These are phyloP conservation scores for Endotrypanum monterogeii DNA, from an alignment of 208 protist genomes.

Conservation along the genomic window DNA sequence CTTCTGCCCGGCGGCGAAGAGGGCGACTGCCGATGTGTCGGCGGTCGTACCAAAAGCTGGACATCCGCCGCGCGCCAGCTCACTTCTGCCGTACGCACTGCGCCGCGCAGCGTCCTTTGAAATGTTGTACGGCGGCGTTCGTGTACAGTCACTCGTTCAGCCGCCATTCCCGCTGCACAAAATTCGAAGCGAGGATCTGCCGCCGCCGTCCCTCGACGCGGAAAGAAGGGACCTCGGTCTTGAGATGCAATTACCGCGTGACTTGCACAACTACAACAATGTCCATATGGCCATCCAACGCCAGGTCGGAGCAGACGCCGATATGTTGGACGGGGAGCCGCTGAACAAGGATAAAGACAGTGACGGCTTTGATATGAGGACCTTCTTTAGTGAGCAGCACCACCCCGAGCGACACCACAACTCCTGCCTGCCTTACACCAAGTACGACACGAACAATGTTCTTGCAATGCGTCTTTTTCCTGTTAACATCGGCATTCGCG, in stretches of 20 bases:
- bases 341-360: background rate
- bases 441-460: slow-evolving; percentile 62
- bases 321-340: slow-evolving; percentile 6
- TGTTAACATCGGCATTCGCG: slow-evolving; percentile 58
- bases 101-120: slow-evolving; percentile 61
- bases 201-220: slow-evolving; percentile 42
- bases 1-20: background rate
- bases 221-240: slow-evolving; percentile 66
- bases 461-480: slow-evolving; percentile 68
- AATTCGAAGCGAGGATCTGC: slow-evolving; percentile 66
- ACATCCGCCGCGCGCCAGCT: background rate
- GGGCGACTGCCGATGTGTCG: background rate
- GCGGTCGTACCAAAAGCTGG: background rate
- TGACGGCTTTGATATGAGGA: slow-evolving; percentile 42
- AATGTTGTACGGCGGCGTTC: slow-evolving; percentile 82
- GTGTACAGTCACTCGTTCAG: slow-evolving; percentile 60
- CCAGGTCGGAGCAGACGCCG: slow-evolving; percentile 24
- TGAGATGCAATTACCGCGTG: slow-evolving; percentile 63
- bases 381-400: slow-evolving; percentile 37
- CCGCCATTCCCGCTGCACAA: slow-evolving; percentile 49
- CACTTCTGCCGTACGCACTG: slow-evolving; percentile 77
- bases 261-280: slow-evolving; percentile 34
- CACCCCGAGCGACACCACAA: slow-evolving; percentile 65
- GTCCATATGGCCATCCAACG: slow-evolving; percentile 38
- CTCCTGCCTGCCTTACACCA: slow-evolving; percentile 54